phyloP scores from a whole-genome alignment of 495 filamentous ascomycete genomes.

The Penicillium dipodomyicola region DNA sequence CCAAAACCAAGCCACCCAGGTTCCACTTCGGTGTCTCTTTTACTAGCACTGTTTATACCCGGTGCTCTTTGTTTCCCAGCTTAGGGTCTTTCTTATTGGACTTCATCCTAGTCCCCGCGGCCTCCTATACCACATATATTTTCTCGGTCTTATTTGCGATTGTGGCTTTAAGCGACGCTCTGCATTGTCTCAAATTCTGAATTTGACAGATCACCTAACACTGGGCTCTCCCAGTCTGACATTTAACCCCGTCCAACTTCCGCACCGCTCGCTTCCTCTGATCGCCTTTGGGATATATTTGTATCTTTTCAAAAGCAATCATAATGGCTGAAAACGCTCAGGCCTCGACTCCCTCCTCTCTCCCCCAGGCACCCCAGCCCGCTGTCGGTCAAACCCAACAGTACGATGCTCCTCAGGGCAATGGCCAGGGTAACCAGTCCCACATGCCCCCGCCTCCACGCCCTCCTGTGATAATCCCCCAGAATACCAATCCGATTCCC shows the following conservation, averaged over 20 bases:
- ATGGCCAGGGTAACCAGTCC: slow-evolving; percentile 58
- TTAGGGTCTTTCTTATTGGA: slow-evolving; percentile 12
- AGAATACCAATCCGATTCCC: slow-evolving; percentile 94
- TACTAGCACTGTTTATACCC: slow-evolving; percentile 12
- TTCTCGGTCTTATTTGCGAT: slow-evolving; percentile 10
- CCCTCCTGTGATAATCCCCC: slow-evolving; percentile 84
- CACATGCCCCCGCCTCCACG: slow-evolving; percentile 95
- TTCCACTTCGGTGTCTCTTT: slow-evolving; percentile 3
- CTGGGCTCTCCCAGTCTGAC: slow-evolving; percentile 4
- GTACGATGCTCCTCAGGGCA: slow-evolving; percentile 62
- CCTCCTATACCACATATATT: slow-evolving; percentile 18
- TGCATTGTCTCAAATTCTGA: slow-evolving; percentile 13
- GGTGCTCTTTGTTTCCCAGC: slow-evolving; percentile 17
- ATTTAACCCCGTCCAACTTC: slow-evolving; percentile 19
- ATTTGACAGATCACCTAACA: slow-evolving; percentile 13
- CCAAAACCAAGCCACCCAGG: not conserved
- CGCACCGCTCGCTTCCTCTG: slow-evolving; percentile 20
- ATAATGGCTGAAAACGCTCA: slow-evolving; percentile 68
- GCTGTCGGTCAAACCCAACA: slow-evolving; percentile 67
- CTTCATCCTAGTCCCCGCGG: slow-evolving; percentile 4
- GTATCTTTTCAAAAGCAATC: slow-evolving; percentile 22
- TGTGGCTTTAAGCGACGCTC: slow-evolving; percentile 16
- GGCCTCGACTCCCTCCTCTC: slow-evolving; percentile 49
- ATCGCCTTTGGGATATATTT: slow-evolving; percentile 18
- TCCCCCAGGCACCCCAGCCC: slow-evolving; percentile 64